Conservation (phyloP, 2,329 filamentous ascomycete species). For the Coleophoma eucalyptorum region DNA sequence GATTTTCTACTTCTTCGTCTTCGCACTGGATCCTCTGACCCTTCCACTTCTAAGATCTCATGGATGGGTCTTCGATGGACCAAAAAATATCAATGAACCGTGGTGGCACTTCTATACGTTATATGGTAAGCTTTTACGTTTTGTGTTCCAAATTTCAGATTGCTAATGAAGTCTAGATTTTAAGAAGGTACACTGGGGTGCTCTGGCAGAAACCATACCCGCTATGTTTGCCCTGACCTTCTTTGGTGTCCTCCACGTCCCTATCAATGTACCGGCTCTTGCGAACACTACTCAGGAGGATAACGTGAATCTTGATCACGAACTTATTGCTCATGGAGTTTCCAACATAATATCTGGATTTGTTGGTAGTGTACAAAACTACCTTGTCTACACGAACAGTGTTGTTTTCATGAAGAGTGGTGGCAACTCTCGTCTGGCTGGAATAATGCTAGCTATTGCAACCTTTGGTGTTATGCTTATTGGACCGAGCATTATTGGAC, state of each 20-base stretch:
- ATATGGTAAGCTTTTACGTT: constrained; percentile 63
- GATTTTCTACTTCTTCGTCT: constrained; percentile 75
- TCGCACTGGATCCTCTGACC: constrained; percentile 63
- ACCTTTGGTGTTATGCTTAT: constrained; percentile 81
- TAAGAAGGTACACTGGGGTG: constrained; percentile 75
- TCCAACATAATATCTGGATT: constrained; percentile 89
- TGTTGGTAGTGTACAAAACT: constrained; percentile 89
- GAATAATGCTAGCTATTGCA: constrained; percentile 74
- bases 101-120: constrained; percentile 99
- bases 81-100: constrained; percentile 71
- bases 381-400: constrained; percentile 95
- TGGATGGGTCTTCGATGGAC: constrained; percentile 91
- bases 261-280: constrained; percentile 94
- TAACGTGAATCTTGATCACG: constrained; percentile 84
- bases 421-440: constrained; percentile 81
- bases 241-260: constrained; percentile 94
- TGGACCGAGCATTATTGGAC: constrained; percentile 85
- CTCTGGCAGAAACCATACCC: constrained; percentile 78
- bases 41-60: constrained; percentile 62
- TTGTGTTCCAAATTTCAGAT: background rate
- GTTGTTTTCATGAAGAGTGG: constrained; percentile 95
- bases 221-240: constrained; percentile 97
- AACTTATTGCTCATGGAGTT: constrained; percentile 87
- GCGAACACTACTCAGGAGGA: constrained; percentile 90
- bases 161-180: constrained; percentile 55